Evolutionary conservation across 2,329 filamentous ascomycete species (phyloP).

Genomic region (Penicillium sp.): DNA sequence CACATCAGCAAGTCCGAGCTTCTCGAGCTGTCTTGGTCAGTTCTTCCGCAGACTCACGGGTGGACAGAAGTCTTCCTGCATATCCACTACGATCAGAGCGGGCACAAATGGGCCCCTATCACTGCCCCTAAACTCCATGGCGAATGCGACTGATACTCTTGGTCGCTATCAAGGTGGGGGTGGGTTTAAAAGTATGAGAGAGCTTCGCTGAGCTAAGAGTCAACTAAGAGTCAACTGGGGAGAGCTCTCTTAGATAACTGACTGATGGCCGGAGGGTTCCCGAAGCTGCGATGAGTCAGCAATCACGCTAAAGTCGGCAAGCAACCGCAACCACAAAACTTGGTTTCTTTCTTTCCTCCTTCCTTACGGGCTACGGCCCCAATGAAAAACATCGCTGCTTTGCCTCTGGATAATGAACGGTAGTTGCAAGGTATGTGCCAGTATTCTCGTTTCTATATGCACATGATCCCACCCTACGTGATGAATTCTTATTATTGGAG

Average conservation of each 20-base stretch:
- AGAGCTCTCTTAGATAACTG: too few relatives aligned
- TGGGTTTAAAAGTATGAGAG: neutral
- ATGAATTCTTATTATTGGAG: slow-evolving; percentile 72
- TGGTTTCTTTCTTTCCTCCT: slow-evolving; percentile 18
- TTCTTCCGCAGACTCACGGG: slow-evolving; percentile 60
- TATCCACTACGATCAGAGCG: slow-evolving; percentile 75
- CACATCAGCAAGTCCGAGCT: slow-evolving; percentile 8
- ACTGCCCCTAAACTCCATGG: slow-evolving; percentile 3
- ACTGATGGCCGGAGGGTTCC: too few relatives aligned
- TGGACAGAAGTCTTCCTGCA: slow-evolving; percentile 94
- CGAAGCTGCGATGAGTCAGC: slow-evolving; percentile 20
- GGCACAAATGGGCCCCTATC: slow-evolving; percentile 34
- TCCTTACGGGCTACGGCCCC: slow-evolving; percentile 36
- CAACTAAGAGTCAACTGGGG: neutral
- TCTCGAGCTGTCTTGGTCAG: slow-evolving; percentile 3
- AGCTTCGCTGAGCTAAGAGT: neutral
- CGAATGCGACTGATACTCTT: too few relatives aligned
- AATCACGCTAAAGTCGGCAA: slow-evolving; percentile 17
- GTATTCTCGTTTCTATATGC: neutral
- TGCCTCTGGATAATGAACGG: slow-evolving; percentile 31
- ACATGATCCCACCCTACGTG: slow-evolving; percentile 38
- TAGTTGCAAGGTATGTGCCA: slow-evolving; percentile 33
- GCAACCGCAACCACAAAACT: slow-evolving; percentile 3
- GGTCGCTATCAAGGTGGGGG: neutral
- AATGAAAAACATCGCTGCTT: slow-evolving; percentile 12